phyloP scores from a whole-genome alignment of 2,329 filamentous ascomycete genomes.

The Eutypa lata region DNA sequence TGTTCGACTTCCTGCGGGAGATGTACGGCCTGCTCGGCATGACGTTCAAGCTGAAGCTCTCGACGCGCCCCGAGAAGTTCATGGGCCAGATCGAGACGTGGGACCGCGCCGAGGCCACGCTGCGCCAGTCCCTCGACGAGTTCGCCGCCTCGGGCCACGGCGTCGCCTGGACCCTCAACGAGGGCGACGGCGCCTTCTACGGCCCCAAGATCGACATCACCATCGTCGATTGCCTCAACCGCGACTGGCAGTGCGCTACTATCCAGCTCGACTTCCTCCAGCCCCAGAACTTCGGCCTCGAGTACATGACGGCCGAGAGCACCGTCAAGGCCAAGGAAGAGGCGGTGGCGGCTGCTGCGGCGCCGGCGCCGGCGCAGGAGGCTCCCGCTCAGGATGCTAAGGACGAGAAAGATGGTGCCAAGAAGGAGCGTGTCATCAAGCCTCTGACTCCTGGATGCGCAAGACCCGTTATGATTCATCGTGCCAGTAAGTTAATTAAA shows the following conservation, averaged over 20 bases:
- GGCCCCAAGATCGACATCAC: slow-evolving; percentile 98
- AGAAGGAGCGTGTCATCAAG: slow-evolving; percentile 36
- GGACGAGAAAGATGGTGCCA: slow-evolving; percentile 35
- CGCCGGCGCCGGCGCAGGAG: slow-evolving; percentile 16
- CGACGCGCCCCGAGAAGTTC: slow-evolving; percentile 83
- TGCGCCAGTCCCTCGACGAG: slow-evolving; percentile 74
- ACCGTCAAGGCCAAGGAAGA: slow-evolving; percentile 39
- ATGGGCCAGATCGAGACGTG: slow-evolving; percentile 85
- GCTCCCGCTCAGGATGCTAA: slow-evolving; percentile 32
- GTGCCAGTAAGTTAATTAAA: slow-evolving; percentile 47
- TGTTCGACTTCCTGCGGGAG: slow-evolving; percentile 67
- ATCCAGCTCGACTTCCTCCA: slow-evolving; percentile 93
- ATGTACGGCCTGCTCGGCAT: slow-evolving; percentile 82
- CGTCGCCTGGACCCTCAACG: slow-evolving; percentile 82
- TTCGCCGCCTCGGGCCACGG: slow-evolving; percentile 59
- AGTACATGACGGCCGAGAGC: slow-evolving; percentile 74
- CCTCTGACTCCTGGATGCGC: slow-evolving; percentile 66
- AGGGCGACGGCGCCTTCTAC: slow-evolving; percentile 96
- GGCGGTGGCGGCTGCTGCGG: slow-evolving; percentile 27
- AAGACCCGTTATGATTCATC: slow-evolving; percentile 82
- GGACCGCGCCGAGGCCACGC: slow-evolving; percentile 80
- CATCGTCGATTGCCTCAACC: slow-evolving; percentile 80
- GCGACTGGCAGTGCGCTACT: slow-evolving; percentile 86
- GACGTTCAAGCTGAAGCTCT: slow-evolving; percentile 91
- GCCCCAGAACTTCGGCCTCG: slow-evolving; percentile 80